Evolutionary conservation across 148 eudicot species (phyloP).

Genomic region (Heliamphora exappendiculata): DNA sequence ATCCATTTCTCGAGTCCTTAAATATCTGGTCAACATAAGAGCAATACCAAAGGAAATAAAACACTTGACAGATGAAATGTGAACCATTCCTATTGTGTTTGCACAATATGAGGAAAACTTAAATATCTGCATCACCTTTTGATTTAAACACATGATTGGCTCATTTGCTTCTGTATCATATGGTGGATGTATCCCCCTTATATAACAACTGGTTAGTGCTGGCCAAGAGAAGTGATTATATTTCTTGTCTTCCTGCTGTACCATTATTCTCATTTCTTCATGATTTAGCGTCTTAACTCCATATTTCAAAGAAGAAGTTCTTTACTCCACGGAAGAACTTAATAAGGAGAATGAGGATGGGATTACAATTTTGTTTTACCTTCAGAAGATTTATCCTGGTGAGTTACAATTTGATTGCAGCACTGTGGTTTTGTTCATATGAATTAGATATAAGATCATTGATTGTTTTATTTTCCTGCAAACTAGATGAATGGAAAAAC

Average conservation of each 20-base stretch:
- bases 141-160: background rate
- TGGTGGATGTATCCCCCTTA: background rate
- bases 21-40: too few relatives aligned
- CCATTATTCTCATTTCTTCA: slow-evolving; percentile 12
- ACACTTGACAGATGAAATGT: background rate
- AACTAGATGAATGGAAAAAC: slow-evolving; percentile 82
- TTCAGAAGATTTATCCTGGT: slow-evolving; percentile 98
- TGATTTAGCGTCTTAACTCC: slow-evolving; percentile 87
- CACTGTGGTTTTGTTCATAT: slow-evolving; percentile 9
- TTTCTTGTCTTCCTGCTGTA: background rate
- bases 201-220: background rate
- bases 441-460: slow-evolving; percentile 2
- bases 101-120: background rate
- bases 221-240: background rate
- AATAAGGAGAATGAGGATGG: slow-evolving; percentile 92
- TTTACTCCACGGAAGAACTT: slow-evolving; percentile 84
- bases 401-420: slow-evolving; percentile 16
- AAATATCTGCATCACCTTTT: background rate
- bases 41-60: too few relatives aligned
- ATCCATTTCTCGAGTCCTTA: too few relatives aligned
- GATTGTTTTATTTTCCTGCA: slow-evolving; percentile 14
- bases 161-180: background rate
- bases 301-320: slow-evolving; percentile 89
- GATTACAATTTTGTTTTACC: slow-evolving; percentile 77
- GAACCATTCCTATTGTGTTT: background rate